These are phyloP conservation scores for Insectozyma bohioensis DNA, from an alignment of 1,139 yeast species.

Conservation along the genomic window DNA sequence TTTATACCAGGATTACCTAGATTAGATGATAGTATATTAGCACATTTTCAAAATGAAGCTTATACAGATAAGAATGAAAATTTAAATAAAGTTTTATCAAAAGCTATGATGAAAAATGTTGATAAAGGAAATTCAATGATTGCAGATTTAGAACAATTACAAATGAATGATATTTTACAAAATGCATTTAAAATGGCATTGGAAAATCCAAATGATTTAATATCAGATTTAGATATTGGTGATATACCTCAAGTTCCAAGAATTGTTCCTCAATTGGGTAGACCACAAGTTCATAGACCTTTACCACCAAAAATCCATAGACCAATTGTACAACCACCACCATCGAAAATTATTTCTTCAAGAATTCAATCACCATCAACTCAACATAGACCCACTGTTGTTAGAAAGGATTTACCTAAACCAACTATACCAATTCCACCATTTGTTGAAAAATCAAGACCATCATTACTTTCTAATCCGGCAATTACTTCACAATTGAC, in stretches of 20 bases:
- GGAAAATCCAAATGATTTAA: slow-evolving; percentile 59
- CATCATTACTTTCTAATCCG: slow-evolving; percentile 12
- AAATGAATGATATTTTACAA: slow-evolving; percentile 67
- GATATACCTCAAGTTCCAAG: slow-evolving; percentile 14
- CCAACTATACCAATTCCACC: background rate
- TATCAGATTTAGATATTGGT: slow-evolving; percentile 48
- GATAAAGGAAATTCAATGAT: slow-evolving; percentile 12
- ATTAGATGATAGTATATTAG: slow-evolving; percentile 38
- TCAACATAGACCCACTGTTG: too few relatives aligned
- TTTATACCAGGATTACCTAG: slow-evolving; percentile 28
- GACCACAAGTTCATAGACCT: background rate
- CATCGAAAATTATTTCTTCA: slow-evolving; percentile 1
- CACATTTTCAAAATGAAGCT: slow-evolving; percentile 40
- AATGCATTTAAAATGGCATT: slow-evolving; percentile 73
- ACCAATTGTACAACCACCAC: slow-evolving; percentile 3
- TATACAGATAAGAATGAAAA: slow-evolving; percentile 20
- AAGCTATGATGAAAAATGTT: slow-evolving; percentile 26
- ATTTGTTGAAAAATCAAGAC: slow-evolving; percentile 6
- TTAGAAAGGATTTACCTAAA: too few relatives aligned
- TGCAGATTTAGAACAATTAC: slow-evolving; percentile 50
- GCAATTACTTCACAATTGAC: slow-evolving; percentile 31
- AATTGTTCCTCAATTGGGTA: background rate
- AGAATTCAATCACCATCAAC: slow-evolving; percentile 1
- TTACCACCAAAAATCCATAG: slow-evolving; percentile 5
- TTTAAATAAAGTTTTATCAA: slow-evolving; percentile 27